Base-by-base conservation (phyloP, 257 asterid species). In the Plantago elongata region DNA sequence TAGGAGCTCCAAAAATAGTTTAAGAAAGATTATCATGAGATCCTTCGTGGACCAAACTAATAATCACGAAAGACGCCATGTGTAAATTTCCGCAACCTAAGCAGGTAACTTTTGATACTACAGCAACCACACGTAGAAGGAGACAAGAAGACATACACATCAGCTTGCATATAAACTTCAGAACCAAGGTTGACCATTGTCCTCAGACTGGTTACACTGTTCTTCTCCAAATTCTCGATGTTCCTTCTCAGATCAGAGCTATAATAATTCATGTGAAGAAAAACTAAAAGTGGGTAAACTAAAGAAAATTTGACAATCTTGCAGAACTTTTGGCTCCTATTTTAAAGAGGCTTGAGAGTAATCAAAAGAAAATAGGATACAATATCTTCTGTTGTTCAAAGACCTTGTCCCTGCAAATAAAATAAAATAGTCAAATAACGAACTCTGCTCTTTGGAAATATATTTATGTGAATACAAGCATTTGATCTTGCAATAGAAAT, bases 91-190 rank as follows among this genome's bases (percentile, higher is more conserved):
- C n/a, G n/a, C n/a, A n/a, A n/a, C n/a, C n/a, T n/a, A n/a, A n/a
- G n/a, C n/a, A n/a, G n/a, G n/a, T n/a, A n/a, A n/a, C n/a, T n/a
- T n/a, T n/a, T n/a, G n/a, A n/a, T n/a, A n/a, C n/a, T n/a, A n/a
- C n/a, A n/a, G n/a, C n/a, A 52, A 57, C 47, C 42, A 38, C 1
- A 51, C 45, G 58, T 18, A 63, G 13, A 57, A 40, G 58, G 68
- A 55, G 29, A 74, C 49, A 69, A 7, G 51, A 57, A 51, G 30
- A 54, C 92, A 48, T 82, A 91, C 98, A 87, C 96, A 54, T 86
- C 92, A 69, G 98, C 98, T 81, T 86, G 95, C 76, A 74, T 62
- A 62, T 84, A 91, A 45, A 91, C 83, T 77, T 91, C 98, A 64
- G 96, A 83, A 37, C 95, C 98, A 67, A 91, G 81, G 81, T 91